phyloP scores from a whole-genome alignment of 768 basidiomycete genomes.

The Pisolithus sp. region DNA sequence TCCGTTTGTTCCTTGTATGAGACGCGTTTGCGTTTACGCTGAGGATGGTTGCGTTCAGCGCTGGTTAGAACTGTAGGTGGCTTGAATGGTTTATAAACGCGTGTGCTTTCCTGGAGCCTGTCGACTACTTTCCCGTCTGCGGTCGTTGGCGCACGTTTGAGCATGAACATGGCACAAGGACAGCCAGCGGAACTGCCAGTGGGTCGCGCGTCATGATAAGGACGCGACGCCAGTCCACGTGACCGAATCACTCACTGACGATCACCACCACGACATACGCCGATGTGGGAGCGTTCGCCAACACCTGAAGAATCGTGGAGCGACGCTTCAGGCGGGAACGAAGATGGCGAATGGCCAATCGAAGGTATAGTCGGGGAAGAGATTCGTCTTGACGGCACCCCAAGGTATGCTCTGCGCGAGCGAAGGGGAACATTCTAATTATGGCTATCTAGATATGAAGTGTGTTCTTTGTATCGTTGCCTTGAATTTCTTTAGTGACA shows the following conservation, averaged over 20 bases:
- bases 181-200: background rate
- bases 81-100: constrained; percentile 79
- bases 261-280: background rate
- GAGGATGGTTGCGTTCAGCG: constrained; percentile 52
- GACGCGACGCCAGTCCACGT: constrained; percentile 15
- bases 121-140: constrained; percentile 63
- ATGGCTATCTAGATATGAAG: constrained; percentile 23
- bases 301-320: constrained; percentile 27
- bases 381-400: constrained; percentile 23
- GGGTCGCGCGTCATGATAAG: background rate
- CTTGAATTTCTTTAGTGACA: background rate
- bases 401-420: constrained; percentile 11
- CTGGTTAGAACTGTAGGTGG: constrained; percentile 46
- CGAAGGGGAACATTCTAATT: constrained; percentile 1
- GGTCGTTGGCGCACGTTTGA: constrained; percentile 63
- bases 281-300: constrained; percentile 25
- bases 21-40: constrained; percentile 81
- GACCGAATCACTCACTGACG: constrained; percentile 5
- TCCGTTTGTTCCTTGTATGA: constrained; percentile 73
- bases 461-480: constrained; percentile 8
- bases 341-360: constrained; percentile 26
- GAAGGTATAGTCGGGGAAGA: constrained; percentile 26
- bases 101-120: constrained; percentile 62
- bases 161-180: constrained; percentile 40
- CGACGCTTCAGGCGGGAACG: constrained; percentile 25